Base-by-base conservation (phyloP, 805 yeast genomes). In the Ogataea haglerorum region DNA sequence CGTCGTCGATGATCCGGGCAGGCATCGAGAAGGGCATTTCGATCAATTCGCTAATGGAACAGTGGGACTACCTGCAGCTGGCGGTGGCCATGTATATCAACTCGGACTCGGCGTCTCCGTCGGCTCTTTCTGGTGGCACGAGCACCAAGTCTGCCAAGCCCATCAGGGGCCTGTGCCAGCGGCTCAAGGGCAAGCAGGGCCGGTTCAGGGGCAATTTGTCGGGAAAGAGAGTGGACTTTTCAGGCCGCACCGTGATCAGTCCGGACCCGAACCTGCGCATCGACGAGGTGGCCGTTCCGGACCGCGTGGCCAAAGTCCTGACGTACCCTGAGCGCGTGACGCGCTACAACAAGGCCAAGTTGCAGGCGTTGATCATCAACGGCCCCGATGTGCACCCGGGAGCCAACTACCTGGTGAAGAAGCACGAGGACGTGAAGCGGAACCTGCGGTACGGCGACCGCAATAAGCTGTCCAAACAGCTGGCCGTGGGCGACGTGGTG, bases 201-300 rank as follows among this genome's bases (percentile, higher is more conserved):
- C 83, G 99, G 61, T 95, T 93, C 69, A 78, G 99, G 72, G 99
- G 99, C 52, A 93, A 93, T 59, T 69, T 93, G 53, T 89, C 97
- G 1, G 99, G 99, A 65, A 93, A 93, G 65, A 85, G 99, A 71
- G 99, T 93, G 18, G 99, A 93, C 65, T 93, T 93, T 60, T 89
- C 97, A 0, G 99, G 95, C 36, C 80, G 99, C 70, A 93, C 99
- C 0, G 99, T 93, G 53, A 93, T 93, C 58, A 91, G 98, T 2
- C 99, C 99, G 2, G 99, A 93, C 69, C 99, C 99, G 26, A 93
- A 93, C 61, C 69, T 93, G 53, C 73, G 84, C 21, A 87, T 93
- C 48, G 98, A 93, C 65, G 96, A 93, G 65, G 99, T 93, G 30
- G 99, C 99, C 1, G 98, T 93, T 18, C 99, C 99, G 6, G 96